A percentile compares a stretch with the other conserved stretches of the same genome.
These are phyloP conservation scores for Sarocladium strictum DNA, from an alignment of 2,329 filamentous ascomycete genomes.

Conservation along the genomic window DNA sequence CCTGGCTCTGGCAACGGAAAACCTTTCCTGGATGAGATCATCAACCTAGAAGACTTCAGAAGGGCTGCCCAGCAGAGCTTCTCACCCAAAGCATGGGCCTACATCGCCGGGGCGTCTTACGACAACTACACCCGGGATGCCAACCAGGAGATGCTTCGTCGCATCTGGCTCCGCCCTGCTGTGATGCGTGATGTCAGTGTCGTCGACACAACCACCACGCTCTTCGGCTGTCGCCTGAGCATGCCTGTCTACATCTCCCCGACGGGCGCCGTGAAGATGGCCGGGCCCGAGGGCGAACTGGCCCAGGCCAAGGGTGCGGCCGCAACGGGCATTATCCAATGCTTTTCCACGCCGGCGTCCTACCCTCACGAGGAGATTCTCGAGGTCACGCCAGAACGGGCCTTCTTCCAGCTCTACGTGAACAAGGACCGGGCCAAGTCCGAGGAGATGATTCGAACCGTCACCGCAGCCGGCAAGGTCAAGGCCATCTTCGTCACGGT, in stretches of 20 bases:
- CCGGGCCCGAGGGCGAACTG: conserved; percentile 54
- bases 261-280: conserved; percentile 53
- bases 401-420: conserved; percentile 58
- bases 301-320: conserved; percentile 26
- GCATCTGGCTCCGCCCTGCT: conserved; percentile 51
- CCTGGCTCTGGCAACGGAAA: too few species aligned
- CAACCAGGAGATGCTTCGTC: conserved; percentile 46
- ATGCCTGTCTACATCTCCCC: conserved; percentile 55
- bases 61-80: conserved; percentile 43
- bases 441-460: conserved; percentile 39
- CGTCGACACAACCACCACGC: conserved; percentile 41
- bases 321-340: conserved; percentile 54
- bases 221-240: conserved; percentile 43
- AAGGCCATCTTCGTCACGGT: conserved; percentile 53
- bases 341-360: conserved; percentile 56
- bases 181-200: conserved; percentile 46
- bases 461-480: conserved; percentile 35
- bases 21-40: too few species aligned
- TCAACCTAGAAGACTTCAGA: conserved; percentile 48
- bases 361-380: conserved; percentile 49
- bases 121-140: conserved; percentile 45
- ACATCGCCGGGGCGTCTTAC: conserved; percentile 57
- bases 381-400: conserved; percentile 17
- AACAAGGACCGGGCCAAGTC: conserved; percentile 48
- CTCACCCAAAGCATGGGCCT: conserved; percentile 57